A percentile compares a stretch with the other conserved stretches of the same genome.
These are phyloP conservation scores for Arabidopsis arenosa DNA, from an alignment of 345 rosid species.

Conservation along the genomic window DNA sequence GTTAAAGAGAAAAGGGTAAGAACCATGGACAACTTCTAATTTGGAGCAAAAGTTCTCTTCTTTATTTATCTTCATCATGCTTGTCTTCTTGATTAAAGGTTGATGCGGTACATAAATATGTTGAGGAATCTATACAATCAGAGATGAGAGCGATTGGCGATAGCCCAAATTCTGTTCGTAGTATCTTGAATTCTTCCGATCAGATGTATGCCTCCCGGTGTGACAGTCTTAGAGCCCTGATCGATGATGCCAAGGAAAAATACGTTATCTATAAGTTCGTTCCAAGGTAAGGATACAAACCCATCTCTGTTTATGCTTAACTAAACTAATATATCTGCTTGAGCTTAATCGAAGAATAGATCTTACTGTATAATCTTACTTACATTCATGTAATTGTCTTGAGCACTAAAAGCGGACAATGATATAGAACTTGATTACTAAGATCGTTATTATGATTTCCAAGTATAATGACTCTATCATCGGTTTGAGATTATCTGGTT, in stretches of 20 bases:
- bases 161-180: conserved; percentile 61
- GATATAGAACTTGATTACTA: conserved; percentile 19
- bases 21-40: neutral
- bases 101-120: conserved; percentile 47
- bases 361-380: conserved; percentile 8
- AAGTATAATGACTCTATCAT: conserved; percentile 3
- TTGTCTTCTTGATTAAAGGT: conserved; percentile 29
- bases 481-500: conserved; percentile 14
- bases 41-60: neutral
- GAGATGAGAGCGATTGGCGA: conserved; percentile 57
- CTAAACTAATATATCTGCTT: conserved; percentile 12
- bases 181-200: conserved; percentile 70
- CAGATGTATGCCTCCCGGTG: conserved; percentile 60
- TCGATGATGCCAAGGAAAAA: conserved; percentile 61
- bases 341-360: neutral
- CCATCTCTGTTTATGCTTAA: neutral
- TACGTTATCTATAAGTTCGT: conserved; percentile 71
- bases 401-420: neutral
- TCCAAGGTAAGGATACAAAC: conserved; percentile 56
- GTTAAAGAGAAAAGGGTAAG: conserved; percentile 72
- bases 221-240: conserved; percentile 63
- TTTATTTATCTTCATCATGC: conserved; percentile 13
- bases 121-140: conserved; percentile 56
- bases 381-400: neutral
- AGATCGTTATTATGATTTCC: conserved; percentile 9